phyloP scores from a whole-genome alignment of 495 filamentous ascomycete genomes.

The Thozetella sp. region DNA sequence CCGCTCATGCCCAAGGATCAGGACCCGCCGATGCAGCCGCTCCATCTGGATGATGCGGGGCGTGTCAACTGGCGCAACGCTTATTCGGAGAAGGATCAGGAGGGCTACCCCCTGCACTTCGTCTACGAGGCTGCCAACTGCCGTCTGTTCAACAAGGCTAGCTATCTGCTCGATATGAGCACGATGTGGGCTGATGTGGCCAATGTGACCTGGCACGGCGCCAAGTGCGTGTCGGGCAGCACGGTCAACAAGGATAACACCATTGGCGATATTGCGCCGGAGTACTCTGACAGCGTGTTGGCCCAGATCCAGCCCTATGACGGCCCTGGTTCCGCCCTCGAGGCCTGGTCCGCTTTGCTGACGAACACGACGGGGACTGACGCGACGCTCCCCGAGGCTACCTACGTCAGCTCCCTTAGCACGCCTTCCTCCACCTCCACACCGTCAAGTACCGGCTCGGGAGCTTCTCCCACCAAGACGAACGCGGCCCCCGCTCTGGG shows the following conservation, averaged over 20 bases:
- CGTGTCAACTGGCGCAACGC: conserved; percentile 41
- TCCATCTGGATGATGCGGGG: neutral
- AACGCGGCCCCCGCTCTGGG: too few species aligned
- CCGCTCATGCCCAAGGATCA: conserved; percentile 11
- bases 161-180: conserved; percentile 44
- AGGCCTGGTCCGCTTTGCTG: neutral
- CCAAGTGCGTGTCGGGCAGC: conserved; percentile 28
- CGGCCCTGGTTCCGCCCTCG: neutral
- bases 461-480: too few species aligned
- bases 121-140: conserved; percentile 56
- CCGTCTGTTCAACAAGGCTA: conserved; percentile 54
- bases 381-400: neutral
- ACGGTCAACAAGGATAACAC: neutral
- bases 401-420: neutral
- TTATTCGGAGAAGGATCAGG: conserved; percentile 31
- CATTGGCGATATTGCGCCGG: neutral
- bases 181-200: conserved; percentile 50
- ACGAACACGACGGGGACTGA: conserved; percentile 5
- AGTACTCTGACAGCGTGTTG: neutral
- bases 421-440: neutral
- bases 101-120: conserved; percentile 49
- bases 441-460: neutral
- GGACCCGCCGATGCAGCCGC: neutral
- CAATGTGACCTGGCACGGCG: conserved; percentile 34
- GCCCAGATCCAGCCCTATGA: neutral